Evolutionary conservation across 2,329 filamentous ascomycete genomes (phyloP).

Genomic region (Coleophoma cylindrospora): DNA sequence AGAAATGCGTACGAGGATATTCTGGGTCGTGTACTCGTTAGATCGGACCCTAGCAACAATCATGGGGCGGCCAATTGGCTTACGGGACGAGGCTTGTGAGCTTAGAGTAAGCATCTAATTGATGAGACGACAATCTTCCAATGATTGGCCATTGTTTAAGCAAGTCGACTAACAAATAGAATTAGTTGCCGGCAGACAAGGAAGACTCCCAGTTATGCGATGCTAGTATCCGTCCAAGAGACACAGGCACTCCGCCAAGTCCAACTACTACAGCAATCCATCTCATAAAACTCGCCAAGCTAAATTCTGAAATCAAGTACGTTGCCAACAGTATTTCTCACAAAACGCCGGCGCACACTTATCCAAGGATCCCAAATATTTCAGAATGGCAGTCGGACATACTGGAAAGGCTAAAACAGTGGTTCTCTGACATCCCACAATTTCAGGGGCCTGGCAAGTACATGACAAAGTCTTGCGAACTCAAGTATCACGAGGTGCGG

Average conservation of each 20-base stretch:
- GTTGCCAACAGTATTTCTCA: slow-evolving; percentile 47
- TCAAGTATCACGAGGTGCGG: slow-evolving; percentile 41
- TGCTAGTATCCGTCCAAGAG: slow-evolving; percentile 7
- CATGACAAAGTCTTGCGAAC: slow-evolving; percentile 31
- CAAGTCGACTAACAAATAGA: not conserved
- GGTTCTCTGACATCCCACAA: slow-evolving; percentile 32
- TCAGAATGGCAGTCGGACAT: slow-evolving; percentile 40
- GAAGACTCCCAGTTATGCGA: slow-evolving; percentile 8
- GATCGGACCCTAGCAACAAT: slow-evolving; percentile 48
- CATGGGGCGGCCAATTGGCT: slow-evolving; percentile 49
- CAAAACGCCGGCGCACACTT: slow-evolving; percentile 40
- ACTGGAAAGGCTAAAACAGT: slow-evolving; percentile 32
- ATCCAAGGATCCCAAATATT: slow-evolving; percentile 39
- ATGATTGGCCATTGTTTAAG: not conserved
- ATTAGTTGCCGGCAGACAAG: slow-evolving; percentile 16
- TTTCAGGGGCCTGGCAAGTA: slow-evolving; percentile 12
- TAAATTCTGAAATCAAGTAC: slow-evolving; percentile 55
- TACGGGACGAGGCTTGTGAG: slow-evolving; percentile 50
- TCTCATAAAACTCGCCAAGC: slow-evolving; percentile 38
- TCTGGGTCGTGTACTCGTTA: slow-evolving; percentile 48
- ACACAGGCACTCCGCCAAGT: slow-evolving; percentile 12
- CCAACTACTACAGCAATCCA: slow-evolving; percentile 40
- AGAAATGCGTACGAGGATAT: slow-evolving; percentile 49
- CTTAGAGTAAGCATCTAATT: slow-evolving; percentile 32
- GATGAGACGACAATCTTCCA: too few relatives aligned